These are phyloP conservation scores for Blastomyces gilchristii DNA, from an alignment of 2,329 filamentous ascomycete species.

Conservation along the genomic window DNA sequence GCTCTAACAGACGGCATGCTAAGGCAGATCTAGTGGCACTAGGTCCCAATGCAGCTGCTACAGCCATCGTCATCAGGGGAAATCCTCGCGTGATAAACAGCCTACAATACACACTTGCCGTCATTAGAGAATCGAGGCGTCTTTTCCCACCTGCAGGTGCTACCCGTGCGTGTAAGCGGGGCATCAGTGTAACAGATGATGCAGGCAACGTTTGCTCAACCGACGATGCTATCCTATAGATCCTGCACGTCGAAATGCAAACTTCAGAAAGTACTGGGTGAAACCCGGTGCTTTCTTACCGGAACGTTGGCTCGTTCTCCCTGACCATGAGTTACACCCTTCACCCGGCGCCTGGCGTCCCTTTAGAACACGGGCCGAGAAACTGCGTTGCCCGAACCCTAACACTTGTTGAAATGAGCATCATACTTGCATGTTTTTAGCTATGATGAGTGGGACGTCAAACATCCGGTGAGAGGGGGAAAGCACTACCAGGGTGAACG, in stretches of 20 bases:
- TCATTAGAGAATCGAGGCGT: slow-evolving; percentile 47
- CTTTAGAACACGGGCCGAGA: neutral
- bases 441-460: neutral
- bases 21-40: slow-evolving; percentile 25
- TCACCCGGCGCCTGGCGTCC: neutral
- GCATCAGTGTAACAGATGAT: neutral
- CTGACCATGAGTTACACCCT: neutral
- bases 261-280: neutral
- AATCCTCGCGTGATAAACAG: slow-evolving; percentile 41
- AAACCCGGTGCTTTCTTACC: neutral
- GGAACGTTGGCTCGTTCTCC: neutral
- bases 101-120: slow-evolving; percentile 44
- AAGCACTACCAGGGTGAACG: neutral
- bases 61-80: slow-evolving; percentile 31
- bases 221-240: neutral
- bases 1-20: neutral
- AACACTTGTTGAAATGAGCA: neutral
- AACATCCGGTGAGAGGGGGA: neutral
- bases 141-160: slow-evolving; percentile 37
- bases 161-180: neutral
- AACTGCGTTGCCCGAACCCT: neutral
- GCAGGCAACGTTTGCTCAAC: neutral
- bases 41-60: slow-evolving; percentile 31
- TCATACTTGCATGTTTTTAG: neutral
- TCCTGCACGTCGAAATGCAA: neutral